These are phyloP conservation scores for Metschnikowia shivogae DNA, from an alignment of 805 yeast genomes.

Conservation along the genomic window DNA sequence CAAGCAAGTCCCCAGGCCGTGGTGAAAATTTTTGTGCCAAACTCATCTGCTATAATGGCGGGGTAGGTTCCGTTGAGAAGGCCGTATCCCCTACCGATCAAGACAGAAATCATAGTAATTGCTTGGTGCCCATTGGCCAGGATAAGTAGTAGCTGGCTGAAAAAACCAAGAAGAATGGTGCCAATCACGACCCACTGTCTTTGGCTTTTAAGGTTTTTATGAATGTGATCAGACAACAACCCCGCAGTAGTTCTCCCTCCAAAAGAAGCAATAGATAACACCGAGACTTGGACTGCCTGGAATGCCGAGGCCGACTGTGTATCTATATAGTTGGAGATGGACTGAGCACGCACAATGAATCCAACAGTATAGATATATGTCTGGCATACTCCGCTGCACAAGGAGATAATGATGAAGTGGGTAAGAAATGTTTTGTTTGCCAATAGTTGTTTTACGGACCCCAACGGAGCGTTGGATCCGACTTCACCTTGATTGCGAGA, in stretches of 20 bases:
- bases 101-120: conserved; percentile 41
- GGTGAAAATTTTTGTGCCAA: conserved; percentile 64
- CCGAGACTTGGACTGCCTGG: conserved; percentile 70
- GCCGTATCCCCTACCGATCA: conserved; percentile 67
- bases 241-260: conserved; percentile 64
- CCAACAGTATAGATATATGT: conserved; percentile 73
- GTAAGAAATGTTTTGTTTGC: conserved; percentile 38
- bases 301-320: conserved; percentile 35
- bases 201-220: conserved; percentile 49
- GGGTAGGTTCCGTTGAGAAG: conserved; percentile 71
- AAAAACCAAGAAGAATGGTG: conserved; percentile 34
- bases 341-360: conserved; percentile 53
- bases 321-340: conserved; percentile 13
- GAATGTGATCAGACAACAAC: conserved; percentile 56
- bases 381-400: conserved; percentile 63
- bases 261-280: conserved; percentile 61
- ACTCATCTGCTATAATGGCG: conserved; percentile 66
- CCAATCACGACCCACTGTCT: conserved; percentile 61
- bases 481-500: neutral
- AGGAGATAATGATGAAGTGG: conserved; percentile 53
- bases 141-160: conserved; percentile 37
- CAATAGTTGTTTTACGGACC: conserved; percentile 12
- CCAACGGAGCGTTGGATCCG: neutral
- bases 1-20: conserved; percentile 75
- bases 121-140: conserved; percentile 19